phyloP scores from a whole-genome alignment of 805 yeast species.

The Starmerella stellata region DNA sequence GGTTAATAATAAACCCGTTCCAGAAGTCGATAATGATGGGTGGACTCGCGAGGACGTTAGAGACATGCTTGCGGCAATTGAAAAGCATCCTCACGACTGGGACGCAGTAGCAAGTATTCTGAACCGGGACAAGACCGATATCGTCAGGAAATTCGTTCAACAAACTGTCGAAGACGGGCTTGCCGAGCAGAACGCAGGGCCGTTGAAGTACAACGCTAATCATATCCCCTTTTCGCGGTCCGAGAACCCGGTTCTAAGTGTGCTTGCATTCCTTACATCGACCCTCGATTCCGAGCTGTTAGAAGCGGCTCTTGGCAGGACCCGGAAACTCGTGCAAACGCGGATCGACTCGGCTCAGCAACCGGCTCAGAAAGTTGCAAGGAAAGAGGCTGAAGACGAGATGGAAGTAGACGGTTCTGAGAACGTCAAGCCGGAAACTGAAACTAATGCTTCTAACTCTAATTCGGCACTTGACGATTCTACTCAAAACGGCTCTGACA shows the following conservation, averaged over 20 bases:
- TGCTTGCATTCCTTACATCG: conserved; percentile 72
- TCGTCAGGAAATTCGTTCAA: conserved; percentile 60
- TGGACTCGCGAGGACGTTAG: conserved; percentile 58
- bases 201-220: conserved; percentile 55
- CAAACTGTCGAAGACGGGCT: conserved; percentile 60
- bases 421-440: conserved; percentile 3
- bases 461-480: conserved; percentile 1
- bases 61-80: conserved; percentile 43
- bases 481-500: conserved; percentile 1
- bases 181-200: conserved; percentile 42
- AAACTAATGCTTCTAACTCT: neutral
- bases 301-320: conserved; percentile 46
- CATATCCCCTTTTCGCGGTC: conserved; percentile 68
- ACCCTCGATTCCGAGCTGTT: conserved; percentile 76
- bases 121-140: conserved; percentile 49
- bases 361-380: conserved; percentile 1
- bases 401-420: neutral
- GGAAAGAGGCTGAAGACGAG: neutral
- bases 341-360: conserved; percentile 36
- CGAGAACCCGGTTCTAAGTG: conserved; percentile 87
- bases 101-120: conserved; percentile 47
- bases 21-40: conserved; percentile 16
- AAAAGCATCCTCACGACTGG: conserved; percentile 59
- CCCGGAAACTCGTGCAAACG: conserved; percentile 26
- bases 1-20: neutral